Evolutionary conservation across 495 filamentous ascomycete species (phyloP).

Genomic region (Talaromyces wortmannii): DNA sequence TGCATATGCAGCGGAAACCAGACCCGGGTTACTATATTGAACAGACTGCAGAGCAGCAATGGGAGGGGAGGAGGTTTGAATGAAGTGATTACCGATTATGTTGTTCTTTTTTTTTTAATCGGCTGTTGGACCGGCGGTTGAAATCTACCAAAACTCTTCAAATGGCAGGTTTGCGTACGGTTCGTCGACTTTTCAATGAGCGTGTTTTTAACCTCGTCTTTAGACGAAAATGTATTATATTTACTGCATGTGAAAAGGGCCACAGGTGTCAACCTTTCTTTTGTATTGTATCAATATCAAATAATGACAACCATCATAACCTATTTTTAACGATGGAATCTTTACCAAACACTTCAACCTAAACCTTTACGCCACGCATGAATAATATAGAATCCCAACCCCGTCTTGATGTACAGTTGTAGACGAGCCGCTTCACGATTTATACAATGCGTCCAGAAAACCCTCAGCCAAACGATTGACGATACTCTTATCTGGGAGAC

Average conservation of each 20-base stretch:
- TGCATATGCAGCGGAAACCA: conserved; percentile 66
- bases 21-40: conserved; percentile 85
- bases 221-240: background rate
- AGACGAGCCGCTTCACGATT: conserved; percentile 52
- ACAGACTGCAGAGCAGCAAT: conserved; percentile 17
- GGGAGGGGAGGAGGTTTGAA: conserved; percentile 9
- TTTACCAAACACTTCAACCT: background rate
- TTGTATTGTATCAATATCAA: background rate
- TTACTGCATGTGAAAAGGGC: background rate
- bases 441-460: conserved; percentile 94
- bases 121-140: too few species aligned
- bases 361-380: background rate
- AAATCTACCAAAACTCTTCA: too few species aligned
- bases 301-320: background rate
- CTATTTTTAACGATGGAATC: background rate
- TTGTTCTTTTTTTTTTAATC: too few species aligned
- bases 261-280: background rate
- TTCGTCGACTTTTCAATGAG: background rate
- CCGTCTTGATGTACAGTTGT: background rate
- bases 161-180: too few species aligned
- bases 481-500: conserved; percentile 89
- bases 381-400: background rate
- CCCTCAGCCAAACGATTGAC: conserved; percentile 84
- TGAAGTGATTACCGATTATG: background rate
- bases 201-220: background rate